These are phyloP conservation scores for Lipomyces yamadae DNA, from an alignment of 805 yeast species.

Conservation along the genomic window DNA sequence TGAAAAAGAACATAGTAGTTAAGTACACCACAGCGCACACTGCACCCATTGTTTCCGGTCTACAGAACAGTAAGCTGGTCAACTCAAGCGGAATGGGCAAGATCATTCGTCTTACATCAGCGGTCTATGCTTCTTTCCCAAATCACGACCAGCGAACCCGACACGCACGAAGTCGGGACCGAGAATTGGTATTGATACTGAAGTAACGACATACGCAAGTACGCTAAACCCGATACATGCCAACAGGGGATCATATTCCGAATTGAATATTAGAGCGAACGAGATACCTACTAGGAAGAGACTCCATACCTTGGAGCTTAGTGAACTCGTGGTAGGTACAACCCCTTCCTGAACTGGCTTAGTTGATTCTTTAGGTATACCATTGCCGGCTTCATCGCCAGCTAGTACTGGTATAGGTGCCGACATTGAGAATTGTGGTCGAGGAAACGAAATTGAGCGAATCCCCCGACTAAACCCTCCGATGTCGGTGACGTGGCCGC, in stretches of 20 bases:
- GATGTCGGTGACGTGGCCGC: not conserved
- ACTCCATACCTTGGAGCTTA: not conserved
- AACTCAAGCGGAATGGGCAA: not conserved
- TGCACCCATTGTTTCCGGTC: slow-evolving; percentile 94
- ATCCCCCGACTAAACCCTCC: not conserved
- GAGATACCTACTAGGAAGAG: slow-evolving; percentile 5
- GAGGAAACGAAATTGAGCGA: not conserved
- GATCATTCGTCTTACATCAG: slow-evolving; percentile 34
- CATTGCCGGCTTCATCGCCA: not conserved
- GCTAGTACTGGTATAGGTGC: not conserved
- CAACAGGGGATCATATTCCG: slow-evolving; percentile 53
- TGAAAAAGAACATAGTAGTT: slow-evolving; percentile 77
- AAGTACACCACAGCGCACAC: slow-evolving; percentile 81
- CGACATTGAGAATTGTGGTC: not conserved
- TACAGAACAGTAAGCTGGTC: not conserved
- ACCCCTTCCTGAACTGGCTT: not conserved
- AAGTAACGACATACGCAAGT: slow-evolving; percentile 66
- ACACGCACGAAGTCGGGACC: slow-evolving; percentile 68
- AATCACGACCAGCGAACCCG: slow-evolving; percentile 85
- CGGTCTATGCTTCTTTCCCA: slow-evolving; percentile 76
- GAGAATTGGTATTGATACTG: slow-evolving; percentile 69
- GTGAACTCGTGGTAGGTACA: not conserved
- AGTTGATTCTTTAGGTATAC: not conserved
- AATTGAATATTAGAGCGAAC: slow-evolving; percentile 38
- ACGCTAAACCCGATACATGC: slow-evolving; percentile 71